These are phyloP conservation scores for Dendrobium huoshanense DNA, from an alignment of 106 monocot species.

Conservation along the genomic window DNA sequence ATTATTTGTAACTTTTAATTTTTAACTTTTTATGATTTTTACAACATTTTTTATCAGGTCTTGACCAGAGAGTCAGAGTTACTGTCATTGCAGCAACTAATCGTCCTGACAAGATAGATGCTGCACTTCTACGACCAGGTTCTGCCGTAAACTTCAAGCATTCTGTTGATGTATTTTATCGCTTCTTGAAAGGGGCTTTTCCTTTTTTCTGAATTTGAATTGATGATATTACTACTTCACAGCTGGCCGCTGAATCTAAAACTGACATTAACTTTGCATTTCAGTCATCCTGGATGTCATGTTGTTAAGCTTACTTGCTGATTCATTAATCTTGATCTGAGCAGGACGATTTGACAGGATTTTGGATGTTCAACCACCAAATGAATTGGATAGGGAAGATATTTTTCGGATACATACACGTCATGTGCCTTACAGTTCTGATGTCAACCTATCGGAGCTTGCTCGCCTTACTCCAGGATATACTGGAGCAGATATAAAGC, in stretches of 20 bases:
- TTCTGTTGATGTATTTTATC: background rate
- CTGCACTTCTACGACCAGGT: constrained; percentile 92
- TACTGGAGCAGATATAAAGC: constrained; percentile 93
- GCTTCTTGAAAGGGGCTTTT: background rate
- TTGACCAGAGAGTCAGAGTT: constrained; percentile 73
- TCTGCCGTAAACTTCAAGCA: background rate
- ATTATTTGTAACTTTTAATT: background rate
- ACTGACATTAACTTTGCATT: background rate
- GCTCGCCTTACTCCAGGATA: constrained; percentile 74
- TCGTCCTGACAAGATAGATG: constrained; percentile 98
- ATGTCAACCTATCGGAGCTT: constrained; percentile 54
- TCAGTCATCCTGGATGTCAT: background rate
- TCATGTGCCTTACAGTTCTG: constrained; percentile 45
- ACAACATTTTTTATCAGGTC: constrained; percentile 32
- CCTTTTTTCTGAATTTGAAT: background rate
- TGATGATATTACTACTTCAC: background rate
- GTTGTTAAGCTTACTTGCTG: background rate
- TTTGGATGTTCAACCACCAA: constrained; percentile 78
- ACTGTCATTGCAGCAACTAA: constrained; percentile 96
- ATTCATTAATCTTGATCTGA: constrained; percentile 3
- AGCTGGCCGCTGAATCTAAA: background rate
- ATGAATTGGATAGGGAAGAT: constrained; percentile 61
- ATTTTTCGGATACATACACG: constrained; percentile 76
- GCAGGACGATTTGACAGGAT: constrained; percentile 90
- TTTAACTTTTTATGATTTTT: background rate